phyloP scores from a whole-genome alignment of 257 asterid species.

The Nicotiana knightiana region DNA sequence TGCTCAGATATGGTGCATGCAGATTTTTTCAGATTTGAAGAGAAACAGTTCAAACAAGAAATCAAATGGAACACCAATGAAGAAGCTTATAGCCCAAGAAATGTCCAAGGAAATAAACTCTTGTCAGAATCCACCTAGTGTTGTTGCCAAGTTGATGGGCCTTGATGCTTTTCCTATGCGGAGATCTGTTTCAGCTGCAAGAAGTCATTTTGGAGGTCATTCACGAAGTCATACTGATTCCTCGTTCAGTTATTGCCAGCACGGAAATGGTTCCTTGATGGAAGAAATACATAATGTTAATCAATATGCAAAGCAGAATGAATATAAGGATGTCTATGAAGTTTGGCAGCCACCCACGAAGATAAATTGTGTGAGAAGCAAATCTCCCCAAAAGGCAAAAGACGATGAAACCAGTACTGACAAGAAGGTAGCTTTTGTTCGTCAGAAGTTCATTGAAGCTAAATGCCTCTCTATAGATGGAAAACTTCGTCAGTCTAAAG shows the following conservation, averaged over 20 bases:
- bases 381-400: constrained; percentile 50
- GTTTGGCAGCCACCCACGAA: constrained; percentile 48
- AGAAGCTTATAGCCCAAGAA: constrained; percentile 89
- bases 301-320: constrained; percentile 44
- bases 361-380: constrained; percentile 22
- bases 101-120: constrained; percentile 75
- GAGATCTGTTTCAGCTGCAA: constrained; percentile 42
- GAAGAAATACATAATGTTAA: constrained; percentile 16
- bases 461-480: constrained; percentile 75
- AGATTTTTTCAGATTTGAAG: constrained; percentile 46
- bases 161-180: constrained; percentile 83
- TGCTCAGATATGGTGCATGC: constrained; percentile 29
- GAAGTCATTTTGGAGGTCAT: constrained; percentile 36
- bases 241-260: constrained; percentile 60
- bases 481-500: constrained; percentile 74
- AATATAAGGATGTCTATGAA: constrained; percentile 62
- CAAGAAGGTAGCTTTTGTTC: constrained; percentile 73
- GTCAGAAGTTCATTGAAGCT: constrained; percentile 87
- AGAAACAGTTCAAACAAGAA: constrained; percentile 43
- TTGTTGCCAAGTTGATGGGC: constrained; percentile 97
- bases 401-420: constrained; percentile 36
- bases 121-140: constrained; percentile 58
- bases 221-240: constrained; percentile 58
- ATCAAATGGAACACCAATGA: constrained; percentile 66
- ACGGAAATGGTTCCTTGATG: constrained; percentile 44